phyloP scores from a whole-genome alignment of 805 yeast species.

The Gaillardinia entomophila region DNA sequence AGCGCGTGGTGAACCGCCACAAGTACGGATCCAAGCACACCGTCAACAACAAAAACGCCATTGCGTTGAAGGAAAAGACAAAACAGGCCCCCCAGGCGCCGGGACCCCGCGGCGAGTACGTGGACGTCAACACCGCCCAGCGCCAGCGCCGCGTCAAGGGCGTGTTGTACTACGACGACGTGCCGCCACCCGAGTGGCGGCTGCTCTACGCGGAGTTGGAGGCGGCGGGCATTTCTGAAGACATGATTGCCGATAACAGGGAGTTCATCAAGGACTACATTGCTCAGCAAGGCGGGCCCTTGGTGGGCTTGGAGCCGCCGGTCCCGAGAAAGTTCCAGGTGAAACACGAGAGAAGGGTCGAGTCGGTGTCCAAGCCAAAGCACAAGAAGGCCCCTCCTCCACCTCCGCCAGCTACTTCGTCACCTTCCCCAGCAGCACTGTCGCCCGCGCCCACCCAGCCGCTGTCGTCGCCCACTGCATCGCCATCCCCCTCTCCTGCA shows the following conservation, averaged over 20 bases:
- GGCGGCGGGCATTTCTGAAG: constrained; percentile 75
- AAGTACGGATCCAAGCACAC: constrained; percentile 89
- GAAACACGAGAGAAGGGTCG: constrained; percentile 2
- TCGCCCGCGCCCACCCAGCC: constrained; percentile 38
- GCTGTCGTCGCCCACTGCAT: constrained; percentile 5
- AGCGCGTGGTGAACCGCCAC: constrained; percentile 66
- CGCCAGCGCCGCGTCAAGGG: constrained; percentile 53
- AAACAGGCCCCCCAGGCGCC: constrained; percentile 23
- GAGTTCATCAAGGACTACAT: constrained; percentile 79
- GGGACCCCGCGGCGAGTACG: constrained; percentile 65
- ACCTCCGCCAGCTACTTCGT: constrained; percentile 11
- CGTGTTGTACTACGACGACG: constrained; percentile 65
- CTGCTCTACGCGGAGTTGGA: constrained; percentile 67
- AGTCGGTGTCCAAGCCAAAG: constrained; percentile 4
- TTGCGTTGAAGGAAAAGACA: constrained; percentile 61
- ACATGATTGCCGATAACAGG: constrained; percentile 82
- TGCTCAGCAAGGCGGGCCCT: constrained; percentile 66
- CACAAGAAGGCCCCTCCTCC: constrained; percentile 11
- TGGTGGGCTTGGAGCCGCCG: constrained; percentile 83
- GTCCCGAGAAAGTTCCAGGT: constrained; percentile 56
- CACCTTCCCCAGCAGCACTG: too few relatives aligned
- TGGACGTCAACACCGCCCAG: constrained; percentile 45
- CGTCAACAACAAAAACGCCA: constrained; percentile 77
- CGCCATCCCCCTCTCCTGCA: constrained; percentile 13
- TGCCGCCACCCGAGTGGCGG: constrained; percentile 84